Conservation (phyloP, 805 yeast species). For the Kazachstania viticola region DNA sequence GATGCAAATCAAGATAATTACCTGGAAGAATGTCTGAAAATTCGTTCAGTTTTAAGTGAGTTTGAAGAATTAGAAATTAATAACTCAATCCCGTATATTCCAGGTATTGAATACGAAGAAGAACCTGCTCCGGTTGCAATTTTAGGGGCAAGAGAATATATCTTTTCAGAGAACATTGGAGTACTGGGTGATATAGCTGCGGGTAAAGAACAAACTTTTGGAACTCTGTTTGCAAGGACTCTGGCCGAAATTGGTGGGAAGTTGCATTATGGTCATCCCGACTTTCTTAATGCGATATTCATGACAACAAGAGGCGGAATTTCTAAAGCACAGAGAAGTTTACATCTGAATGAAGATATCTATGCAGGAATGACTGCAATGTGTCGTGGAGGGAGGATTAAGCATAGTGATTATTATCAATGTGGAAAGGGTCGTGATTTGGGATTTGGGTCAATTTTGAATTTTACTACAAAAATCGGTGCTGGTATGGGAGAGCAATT, state of each 20-base stretch:
- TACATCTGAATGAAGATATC: slow-evolving; percentile 89
- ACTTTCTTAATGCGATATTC: slow-evolving; percentile 76
- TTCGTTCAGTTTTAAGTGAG: slow-evolving; percentile 77
- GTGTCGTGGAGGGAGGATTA: slow-evolving; percentile 83
- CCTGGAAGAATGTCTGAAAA: slow-evolving; percentile 85
- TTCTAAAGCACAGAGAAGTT: slow-evolving; percentile 87
- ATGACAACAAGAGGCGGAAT: slow-evolving; percentile 96
- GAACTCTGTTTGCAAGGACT: slow-evolving; percentile 88
- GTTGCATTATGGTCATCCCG: slow-evolving; percentile 94
- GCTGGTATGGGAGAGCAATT: slow-evolving; percentile 98
- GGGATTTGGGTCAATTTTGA: slow-evolving; percentile 84
- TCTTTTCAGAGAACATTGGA: slow-evolving; percentile 87
- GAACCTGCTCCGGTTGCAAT: slow-evolving; percentile 85
- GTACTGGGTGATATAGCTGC: slow-evolving; percentile 94
- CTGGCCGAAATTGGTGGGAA: slow-evolving; percentile 91
- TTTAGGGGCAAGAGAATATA: slow-evolving; percentile 89
- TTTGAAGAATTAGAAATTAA: slow-evolving; percentile 68
- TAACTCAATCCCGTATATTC: slow-evolving; percentile 43
- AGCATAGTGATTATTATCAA: slow-evolving; percentile 91
- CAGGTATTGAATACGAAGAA: slow-evolving; percentile 39
- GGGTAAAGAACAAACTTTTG: slow-evolving; percentile 94
- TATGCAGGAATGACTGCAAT: slow-evolving; percentile 91
- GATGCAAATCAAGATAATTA: slow-evolving; percentile 97
- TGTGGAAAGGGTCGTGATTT: slow-evolving; percentile 96
- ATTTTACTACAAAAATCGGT: slow-evolving; percentile 91